Evolutionary conservation across 768 basidiomycete genomes (phyloP).

Genomic region (Rhizopogon vesiculosus): DNA sequence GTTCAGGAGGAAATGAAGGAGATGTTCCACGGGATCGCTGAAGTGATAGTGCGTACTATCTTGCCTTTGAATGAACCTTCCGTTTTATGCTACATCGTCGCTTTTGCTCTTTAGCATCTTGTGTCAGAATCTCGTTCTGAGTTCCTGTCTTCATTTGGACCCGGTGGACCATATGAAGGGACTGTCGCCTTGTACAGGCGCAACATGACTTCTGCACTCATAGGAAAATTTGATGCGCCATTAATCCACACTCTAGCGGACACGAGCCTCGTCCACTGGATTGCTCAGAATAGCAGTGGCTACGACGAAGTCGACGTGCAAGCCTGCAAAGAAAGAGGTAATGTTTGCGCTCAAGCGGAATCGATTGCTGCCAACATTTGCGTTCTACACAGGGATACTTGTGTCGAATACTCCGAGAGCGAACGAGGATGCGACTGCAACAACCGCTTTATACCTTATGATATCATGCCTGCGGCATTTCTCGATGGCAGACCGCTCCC

Average conservation of each 20-base stretch:
- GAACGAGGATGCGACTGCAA: constrained; percentile 84
- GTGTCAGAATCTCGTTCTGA: constrained; percentile 56
- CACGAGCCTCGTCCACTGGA: constrained; percentile 59
- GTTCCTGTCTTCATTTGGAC: constrained; percentile 56
- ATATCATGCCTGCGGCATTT: constrained; percentile 69
- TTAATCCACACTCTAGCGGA: constrained; percentile 60
- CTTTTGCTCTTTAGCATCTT: constrained; percentile 31
- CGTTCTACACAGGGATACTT: constrained; percentile 46
- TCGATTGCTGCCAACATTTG: background rate
- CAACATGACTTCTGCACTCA: constrained; percentile 53
- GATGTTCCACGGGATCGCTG: constrained; percentile 58
- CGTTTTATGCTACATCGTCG: background rate
- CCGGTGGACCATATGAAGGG: constrained; percentile 65
- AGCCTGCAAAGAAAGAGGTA: constrained; percentile 66
- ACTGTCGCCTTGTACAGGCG: constrained; percentile 75
- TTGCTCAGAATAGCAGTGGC: constrained; percentile 84
- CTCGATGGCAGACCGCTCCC: constrained; percentile 50
- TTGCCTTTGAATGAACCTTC: background rate
- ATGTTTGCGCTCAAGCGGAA: constrained; percentile 1
- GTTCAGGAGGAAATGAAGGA: constrained; percentile 64
- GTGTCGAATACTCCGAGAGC: constrained; percentile 84
- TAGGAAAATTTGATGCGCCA: constrained; percentile 75
- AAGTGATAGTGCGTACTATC: constrained; percentile 57
- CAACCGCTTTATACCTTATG: constrained; percentile 72
- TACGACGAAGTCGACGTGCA: constrained; percentile 82